Conservation (phyloP, 495 filamentous ascomycete species). For the Aspergillus sclerotiicarbonarius region DNA sequence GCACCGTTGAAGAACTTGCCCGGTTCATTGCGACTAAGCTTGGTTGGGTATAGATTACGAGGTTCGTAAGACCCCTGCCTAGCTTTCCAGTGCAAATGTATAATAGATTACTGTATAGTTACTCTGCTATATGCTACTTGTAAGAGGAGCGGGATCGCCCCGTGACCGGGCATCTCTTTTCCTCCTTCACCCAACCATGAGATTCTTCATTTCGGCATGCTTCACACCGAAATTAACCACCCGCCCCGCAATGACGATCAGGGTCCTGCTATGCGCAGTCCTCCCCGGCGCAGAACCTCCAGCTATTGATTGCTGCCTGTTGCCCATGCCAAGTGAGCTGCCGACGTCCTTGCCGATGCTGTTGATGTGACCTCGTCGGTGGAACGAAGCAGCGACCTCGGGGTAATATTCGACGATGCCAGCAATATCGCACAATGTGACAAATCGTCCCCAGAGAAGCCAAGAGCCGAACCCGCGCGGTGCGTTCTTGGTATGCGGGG, state of each 20-base stretch:
- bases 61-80: background rate
- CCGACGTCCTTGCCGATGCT: background rate
- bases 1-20: conserved; percentile 15
- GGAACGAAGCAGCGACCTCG: too few species aligned
- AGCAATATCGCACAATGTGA: too few species aligned
- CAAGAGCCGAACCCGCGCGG: too few species aligned
- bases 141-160: background rate
- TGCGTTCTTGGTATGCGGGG: too few species aligned
- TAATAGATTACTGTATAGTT: background rate
- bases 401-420: too few species aligned
- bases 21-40: conserved; percentile 24
- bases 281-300: too few species aligned
- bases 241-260: background rate
- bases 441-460: too few species aligned
- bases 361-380: too few species aligned
- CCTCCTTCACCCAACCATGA: too few species aligned
- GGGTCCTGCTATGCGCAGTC: background rate
- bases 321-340: background rate
- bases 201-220: background rate
- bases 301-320: background rate
- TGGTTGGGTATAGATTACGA: conserved; percentile 13
- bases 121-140: background rate
- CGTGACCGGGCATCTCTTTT: background rate
- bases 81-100: background rate
- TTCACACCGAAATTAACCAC: background rate